Base-by-base conservation (phyloP, 352 stramenopile genomes). In the Blastocystis sp. region DNA sequence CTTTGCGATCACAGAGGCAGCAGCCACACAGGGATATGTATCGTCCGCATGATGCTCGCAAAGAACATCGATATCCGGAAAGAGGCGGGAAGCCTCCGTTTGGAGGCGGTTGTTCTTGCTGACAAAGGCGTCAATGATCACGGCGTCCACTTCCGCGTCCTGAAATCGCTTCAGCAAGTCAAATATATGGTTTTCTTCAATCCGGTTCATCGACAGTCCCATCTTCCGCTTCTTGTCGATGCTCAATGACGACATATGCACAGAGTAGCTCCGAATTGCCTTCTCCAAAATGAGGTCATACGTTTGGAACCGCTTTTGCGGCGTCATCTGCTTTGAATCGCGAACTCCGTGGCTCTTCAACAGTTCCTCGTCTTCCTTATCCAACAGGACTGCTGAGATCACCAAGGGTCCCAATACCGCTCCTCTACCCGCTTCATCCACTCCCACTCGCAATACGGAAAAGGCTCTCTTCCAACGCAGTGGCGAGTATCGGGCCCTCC, bases 171-270 rank as follows among this genome's bases (percentile, higher is more conserved):
- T n/a, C 43, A 77, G 34, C 34, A 77, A 14, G n/a, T 77, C 10
- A 23, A 77, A 60, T 17, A 77, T 77, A n/a, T 77, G 66, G 45
- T 77, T 77, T 34, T 77, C 66, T n/a, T 77, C 66, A 21, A 77
- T 77, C 34, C 23, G 41, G 60, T 77, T 77, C 66, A 77, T 77
- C 34, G 66, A 77, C n/a, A 77, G 45, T 5, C 66, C 66, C 34
- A 34, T 19, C 34, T 61, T 61, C 10, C 66, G 34, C 9, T 28
- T 34, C 38, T 59, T 53, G 19, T 77, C 66, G 19, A 77, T 77
- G 4, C 38, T 60, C 43, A 77, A 41, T n/a, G 66, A 77, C 10
- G 66, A 77, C 9, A 77, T 61, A 59, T 77, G 66, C 7, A 61
- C 38, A 9, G 66, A 77, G 19, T 41, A 77, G 34, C 66, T 77